Percentiles rank a stretch among this genome's conserved stretches.
These are phyloP conservation scores for Malus hybrid DNA, from an alignment of 331 rosid genomes.

Conservation along the genomic window DNA sequence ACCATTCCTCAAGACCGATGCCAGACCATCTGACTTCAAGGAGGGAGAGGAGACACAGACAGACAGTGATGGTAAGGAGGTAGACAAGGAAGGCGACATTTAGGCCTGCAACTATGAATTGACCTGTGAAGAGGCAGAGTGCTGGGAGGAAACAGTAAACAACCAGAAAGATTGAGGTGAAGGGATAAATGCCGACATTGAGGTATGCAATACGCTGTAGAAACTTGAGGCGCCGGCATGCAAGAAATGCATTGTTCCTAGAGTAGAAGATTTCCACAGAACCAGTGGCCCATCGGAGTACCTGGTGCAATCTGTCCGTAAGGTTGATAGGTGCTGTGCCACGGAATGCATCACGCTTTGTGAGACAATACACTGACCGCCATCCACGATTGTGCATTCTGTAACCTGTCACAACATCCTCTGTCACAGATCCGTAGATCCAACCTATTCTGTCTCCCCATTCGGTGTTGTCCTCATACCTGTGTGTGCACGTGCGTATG, in stretches of 20 bases:
- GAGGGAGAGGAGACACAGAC: constrained; percentile 56
- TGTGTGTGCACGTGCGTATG: background rate
- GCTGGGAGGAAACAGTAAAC: constrained; percentile 71
- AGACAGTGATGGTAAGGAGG: constrained; percentile 41
- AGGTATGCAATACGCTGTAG: constrained; percentile 70
- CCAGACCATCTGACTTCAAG: constrained; percentile 85
- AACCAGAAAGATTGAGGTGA: constrained; percentile 63
- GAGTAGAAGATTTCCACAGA: constrained; percentile 84
- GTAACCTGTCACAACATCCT: constrained; percentile 76
- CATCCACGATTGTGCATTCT: constrained; percentile 88
- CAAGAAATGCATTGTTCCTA: constrained; percentile 56
- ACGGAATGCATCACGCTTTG: constrained; percentile 71
- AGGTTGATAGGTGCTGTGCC: constrained; percentile 81
- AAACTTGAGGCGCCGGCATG: constrained; percentile 63
- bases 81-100: constrained; percentile 39
- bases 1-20: constrained; percentile 64
- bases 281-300: constrained; percentile 79
- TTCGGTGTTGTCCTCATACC: constrained; percentile 81
- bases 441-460: constrained; percentile 82
- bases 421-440: constrained; percentile 86
- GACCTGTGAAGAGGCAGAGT: constrained; percentile 58
- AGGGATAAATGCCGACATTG: constrained; percentile 70
- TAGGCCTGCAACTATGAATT: constrained; percentile 60
- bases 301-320: constrained; percentile 75
- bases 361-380: constrained; percentile 71